Evolutionary conservation across 768 basidiomycete genomes (phyloP).

Genomic region (Lactarius indigo): DNA sequence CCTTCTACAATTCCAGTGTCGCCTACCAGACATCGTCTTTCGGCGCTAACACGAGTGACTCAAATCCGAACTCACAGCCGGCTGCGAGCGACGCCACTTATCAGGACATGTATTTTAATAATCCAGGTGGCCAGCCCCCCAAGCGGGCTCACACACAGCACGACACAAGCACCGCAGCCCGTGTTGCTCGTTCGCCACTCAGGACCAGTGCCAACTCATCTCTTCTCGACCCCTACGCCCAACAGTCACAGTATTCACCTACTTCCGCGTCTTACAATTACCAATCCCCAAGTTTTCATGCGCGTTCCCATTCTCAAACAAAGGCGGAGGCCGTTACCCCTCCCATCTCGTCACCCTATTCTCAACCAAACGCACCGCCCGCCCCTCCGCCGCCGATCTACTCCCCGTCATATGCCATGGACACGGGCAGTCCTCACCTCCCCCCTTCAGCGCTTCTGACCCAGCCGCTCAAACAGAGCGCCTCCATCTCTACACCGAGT

Average conservation of each 20-base stretch:
- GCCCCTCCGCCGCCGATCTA: constrained; percentile 37
- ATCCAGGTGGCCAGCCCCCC: constrained; percentile 43
- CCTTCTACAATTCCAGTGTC: constrained; percentile 58
- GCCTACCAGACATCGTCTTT: constrained; percentile 54
- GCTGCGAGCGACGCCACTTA: constrained; percentile 41
- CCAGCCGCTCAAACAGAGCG: constrained; percentile 44
- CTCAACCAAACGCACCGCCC: constrained; percentile 42
- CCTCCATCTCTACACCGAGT: constrained; percentile 62
- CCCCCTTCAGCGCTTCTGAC: constrained; percentile 50
- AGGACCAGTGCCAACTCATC: constrained; percentile 43
- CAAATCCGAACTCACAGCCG: constrained; percentile 33
- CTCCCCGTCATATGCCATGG: constrained; percentile 56
- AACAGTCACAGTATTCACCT: constrained; percentile 68
- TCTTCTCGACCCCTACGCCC: constrained; percentile 66
- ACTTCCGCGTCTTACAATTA: constrained; percentile 50
- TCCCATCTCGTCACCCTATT: constrained; percentile 51
- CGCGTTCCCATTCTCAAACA: constrained; percentile 53
- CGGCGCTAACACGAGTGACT: constrained; percentile 29
- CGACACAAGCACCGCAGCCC: constrained; percentile 47
- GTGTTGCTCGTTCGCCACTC: constrained; percentile 59
- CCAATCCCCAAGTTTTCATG: constrained; percentile 37
- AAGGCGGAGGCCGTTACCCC: constrained; percentile 32
- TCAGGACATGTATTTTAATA: constrained; percentile 62
- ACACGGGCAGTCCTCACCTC: constrained; percentile 60
- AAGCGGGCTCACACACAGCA: constrained; percentile 56